Conservation (phyloP, 192 early-diverging fungal species). For the Entomortierella parvispora region DNA sequence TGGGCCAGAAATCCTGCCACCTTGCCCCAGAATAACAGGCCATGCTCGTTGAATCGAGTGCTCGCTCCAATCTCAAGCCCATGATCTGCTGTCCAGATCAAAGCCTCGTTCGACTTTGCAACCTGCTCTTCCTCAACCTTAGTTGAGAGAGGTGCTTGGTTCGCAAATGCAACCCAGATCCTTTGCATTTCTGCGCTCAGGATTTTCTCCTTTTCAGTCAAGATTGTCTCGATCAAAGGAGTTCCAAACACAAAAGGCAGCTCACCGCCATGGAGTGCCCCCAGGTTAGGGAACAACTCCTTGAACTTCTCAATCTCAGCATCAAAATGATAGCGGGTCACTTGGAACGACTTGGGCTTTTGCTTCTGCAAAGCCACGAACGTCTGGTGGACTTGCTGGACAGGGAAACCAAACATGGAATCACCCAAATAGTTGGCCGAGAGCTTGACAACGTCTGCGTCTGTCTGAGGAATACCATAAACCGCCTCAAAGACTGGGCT, state of each 20-base stretch:
- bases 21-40: not conserved
- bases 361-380: conserved; percentile 1
- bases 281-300: not conserved
- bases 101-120: not conserved
- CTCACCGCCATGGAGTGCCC: conserved; percentile 28
- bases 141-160: not conserved
- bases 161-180: conserved; percentile 27
- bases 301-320: conserved; percentile 1
- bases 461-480: conserved; percentile 20
- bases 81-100: not conserved
- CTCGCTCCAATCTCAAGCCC: conserved; percentile 1
- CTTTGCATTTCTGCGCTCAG: conserved; percentile 18
- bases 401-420: conserved; percentile 6
- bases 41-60: not conserved
- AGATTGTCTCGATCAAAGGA: conserved; percentile 1
- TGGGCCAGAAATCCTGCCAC: no score
- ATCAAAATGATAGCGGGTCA: conserved; percentile 17
- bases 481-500: not conserved
- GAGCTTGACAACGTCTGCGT: conserved; percentile 8
- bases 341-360: not conserved
- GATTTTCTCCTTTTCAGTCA: conserved; percentile 1
- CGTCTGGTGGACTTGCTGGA: not conserved
- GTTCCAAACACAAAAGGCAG: conserved; percentile 19
- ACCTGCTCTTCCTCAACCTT: not conserved
- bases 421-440: conserved; percentile 5